A percentile compares a stretch with the other conserved stretches of the same genome.
Conservation (phyloP, 345 rosid species). For the Anacardium occidentale region DNA sequence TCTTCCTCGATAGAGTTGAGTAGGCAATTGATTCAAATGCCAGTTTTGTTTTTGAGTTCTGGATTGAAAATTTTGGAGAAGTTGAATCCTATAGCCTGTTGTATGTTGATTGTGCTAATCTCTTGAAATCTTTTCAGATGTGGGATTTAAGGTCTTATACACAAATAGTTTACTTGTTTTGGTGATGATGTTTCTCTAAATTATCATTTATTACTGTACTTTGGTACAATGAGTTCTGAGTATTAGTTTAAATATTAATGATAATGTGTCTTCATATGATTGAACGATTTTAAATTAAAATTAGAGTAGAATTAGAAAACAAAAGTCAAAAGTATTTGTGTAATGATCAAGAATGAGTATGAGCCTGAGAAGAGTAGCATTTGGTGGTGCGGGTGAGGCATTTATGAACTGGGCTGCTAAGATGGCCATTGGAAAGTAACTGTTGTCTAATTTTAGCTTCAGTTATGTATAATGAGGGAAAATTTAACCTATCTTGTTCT, state of each 20-base stretch:
- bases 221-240: too few relatives aligned
- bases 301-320: too few relatives aligned
- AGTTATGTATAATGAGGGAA: too few relatives aligned
- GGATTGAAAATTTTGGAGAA: neutral
- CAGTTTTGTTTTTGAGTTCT: neutral
- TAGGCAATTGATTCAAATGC: neutral
- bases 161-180: neutral
- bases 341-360: constrained; percentile 72
- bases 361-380: constrained; percentile 41
- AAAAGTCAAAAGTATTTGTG: too few relatives aligned
- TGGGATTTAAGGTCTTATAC: too few relatives aligned
- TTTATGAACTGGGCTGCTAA: constrained; percentile 68
- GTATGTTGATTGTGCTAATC: neutral
- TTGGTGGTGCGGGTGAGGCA: constrained; percentile 53
- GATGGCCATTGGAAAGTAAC: constrained; percentile 43
- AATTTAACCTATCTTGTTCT: neutral
- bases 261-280: too few relatives aligned
- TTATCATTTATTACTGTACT: too few relatives aligned
- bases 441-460: too few relatives aligned
- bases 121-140: neutral
- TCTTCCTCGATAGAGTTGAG: neutral
- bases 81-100: neutral
- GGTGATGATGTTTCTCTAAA: neutral
- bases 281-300: too few relatives aligned
- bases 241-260: too few relatives aligned